phyloP scores from a whole-genome alignment of 768 basidiomycete genomes.

The Coprinopsis sp. region DNA sequence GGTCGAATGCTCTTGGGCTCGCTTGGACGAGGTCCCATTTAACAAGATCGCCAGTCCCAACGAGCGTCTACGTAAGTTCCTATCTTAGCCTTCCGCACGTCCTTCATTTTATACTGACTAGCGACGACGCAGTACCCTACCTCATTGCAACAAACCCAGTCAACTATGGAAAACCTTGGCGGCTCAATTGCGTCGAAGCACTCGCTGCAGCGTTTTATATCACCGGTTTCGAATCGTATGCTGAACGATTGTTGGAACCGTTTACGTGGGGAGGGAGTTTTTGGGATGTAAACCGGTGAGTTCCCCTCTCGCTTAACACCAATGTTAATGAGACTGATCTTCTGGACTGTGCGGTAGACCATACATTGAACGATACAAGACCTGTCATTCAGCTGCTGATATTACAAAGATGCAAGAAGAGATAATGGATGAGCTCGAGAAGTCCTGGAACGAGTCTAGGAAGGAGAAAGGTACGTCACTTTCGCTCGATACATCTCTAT shows the following conservation, averaged over 20 bases:
- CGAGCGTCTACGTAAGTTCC: slow-evolving; percentile 78
- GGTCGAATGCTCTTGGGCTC: slow-evolving; percentile 99
- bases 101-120: not conserved
- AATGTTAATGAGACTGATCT: not conserved
- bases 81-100: not conserved
- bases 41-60: slow-evolving; percentile 89
- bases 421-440: slow-evolving; percentile 67
- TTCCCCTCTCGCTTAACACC: not conserved
- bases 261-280: slow-evolving; percentile 95
- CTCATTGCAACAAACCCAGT: slow-evolving; percentile 94
- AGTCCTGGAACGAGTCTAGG: slow-evolving; percentile 54
- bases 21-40: slow-evolving; percentile 92
- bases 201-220: slow-evolving; percentile 95
- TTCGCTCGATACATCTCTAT: not conserved
- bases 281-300: slow-evolving; percentile 75
- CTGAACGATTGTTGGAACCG: slow-evolving; percentile 67
- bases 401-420: slow-evolving; percentile 56
- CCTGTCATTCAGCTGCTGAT: slow-evolving; percentile 59
- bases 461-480: slow-evolving; percentile 40
- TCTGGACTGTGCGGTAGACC: slow-evolving; percentile 35
- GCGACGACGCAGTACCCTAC: slow-evolving; percentile 69
- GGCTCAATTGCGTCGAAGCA: slow-evolving; percentile 91
- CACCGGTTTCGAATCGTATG: slow-evolving; percentile 79
- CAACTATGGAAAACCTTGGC: slow-evolving; percentile 98
- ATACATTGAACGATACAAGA: slow-evolving; percentile 72